Conservation (phyloP, 1,284 basidiomycete genomes). For the Boletus albobrunnescens region DNA sequence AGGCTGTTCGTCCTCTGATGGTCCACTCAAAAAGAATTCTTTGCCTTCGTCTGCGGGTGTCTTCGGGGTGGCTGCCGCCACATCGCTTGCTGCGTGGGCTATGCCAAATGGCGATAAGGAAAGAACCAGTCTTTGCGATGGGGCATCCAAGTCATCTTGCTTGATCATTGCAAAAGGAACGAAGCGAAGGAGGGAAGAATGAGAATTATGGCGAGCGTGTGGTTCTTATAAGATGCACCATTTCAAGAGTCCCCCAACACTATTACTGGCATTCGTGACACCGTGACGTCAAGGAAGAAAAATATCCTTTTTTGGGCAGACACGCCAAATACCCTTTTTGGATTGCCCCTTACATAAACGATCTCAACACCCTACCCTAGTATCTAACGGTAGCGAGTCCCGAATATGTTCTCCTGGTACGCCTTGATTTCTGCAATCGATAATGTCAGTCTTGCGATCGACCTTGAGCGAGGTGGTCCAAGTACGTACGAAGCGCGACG, state of each 20-base stretch:
- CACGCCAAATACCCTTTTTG: not conserved
- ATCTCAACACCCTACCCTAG: too few species aligned
- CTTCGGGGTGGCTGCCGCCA: conserved; percentile 52
- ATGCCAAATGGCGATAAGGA: conserved; percentile 13
- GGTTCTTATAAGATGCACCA: conserved; percentile 15
- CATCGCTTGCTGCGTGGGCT: not conserved
- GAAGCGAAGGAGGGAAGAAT: not conserved
- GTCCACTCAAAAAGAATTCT: conserved; percentile 73
- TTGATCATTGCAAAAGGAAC: conserved; percentile 8
- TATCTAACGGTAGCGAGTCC: conserved; percentile 34
- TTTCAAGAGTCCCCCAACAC: too few species aligned
- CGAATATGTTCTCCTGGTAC: conserved; percentile 49
- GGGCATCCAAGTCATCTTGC: not conserved
- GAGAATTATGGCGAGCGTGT: conserved; percentile 3
- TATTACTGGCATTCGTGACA: conserved; percentile 17
- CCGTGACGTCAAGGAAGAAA: conserved; percentile 22
- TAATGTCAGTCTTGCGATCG: conserved; percentile 34
- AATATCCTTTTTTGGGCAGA: conserved; percentile 7
- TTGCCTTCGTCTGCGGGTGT: conserved; percentile 90
- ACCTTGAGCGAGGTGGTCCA: not conserved
- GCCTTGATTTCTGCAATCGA: conserved; percentile 55
- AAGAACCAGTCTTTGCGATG: conserved; percentile 8
- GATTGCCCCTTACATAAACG: not conserved
- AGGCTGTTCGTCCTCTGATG: conserved; percentile 52
- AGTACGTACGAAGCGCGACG: conserved; percentile 38